phyloP scores from a whole-genome alignment of 1,284 basidiomycete species.

The Trichosporon inkin region DNA sequence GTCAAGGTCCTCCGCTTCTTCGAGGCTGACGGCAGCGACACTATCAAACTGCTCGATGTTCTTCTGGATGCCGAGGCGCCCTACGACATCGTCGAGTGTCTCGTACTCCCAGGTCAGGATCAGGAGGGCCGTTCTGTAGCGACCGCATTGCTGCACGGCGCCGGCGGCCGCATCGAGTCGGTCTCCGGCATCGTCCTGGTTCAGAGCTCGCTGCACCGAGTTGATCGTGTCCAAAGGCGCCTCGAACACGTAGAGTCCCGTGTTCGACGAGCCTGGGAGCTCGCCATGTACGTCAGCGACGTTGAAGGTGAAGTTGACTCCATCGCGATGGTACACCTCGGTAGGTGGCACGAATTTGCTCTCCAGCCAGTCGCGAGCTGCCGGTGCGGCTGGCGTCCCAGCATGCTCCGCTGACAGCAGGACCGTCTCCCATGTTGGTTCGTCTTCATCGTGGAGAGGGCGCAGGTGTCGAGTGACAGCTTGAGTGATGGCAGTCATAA shows the following conservation, averaged over 20 bases:
- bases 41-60: conserved; percentile 26
- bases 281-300: conserved; percentile 15
- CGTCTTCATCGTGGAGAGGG: neutral
- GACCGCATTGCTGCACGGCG: conserved; percentile 18
- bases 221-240: conserved; percentile 25
- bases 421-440: conserved; percentile 17
- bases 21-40: conserved; percentile 29
- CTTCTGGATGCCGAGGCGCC: conserved; percentile 29
- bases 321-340: conserved; percentile 17
- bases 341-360: conserved; percentile 30
- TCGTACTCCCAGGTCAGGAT: conserved; percentile 44
- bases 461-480: conserved; percentile 30
- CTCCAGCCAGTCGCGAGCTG: conserved; percentile 34
- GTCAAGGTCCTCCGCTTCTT: conserved; percentile 32
- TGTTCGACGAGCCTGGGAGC: conserved; percentile 19
- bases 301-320: conserved; percentile 23
- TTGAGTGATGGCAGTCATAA: conserved; percentile 31
- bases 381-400: conserved; percentile 24
- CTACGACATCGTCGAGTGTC: conserved; percentile 30
- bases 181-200: conserved; percentile 35
- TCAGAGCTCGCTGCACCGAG: conserved; percentile 12
- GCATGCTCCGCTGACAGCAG: conserved; percentile 20
- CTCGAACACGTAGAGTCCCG: conserved; percentile 37
- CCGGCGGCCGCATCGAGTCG: conserved; percentile 28
- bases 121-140: conserved; percentile 31